Percentiles rank a stretch among this genome's conserved stretches.
phyloP scores from a whole-genome alignment of 441 rosid species.

The Croton setiger region DNA sequence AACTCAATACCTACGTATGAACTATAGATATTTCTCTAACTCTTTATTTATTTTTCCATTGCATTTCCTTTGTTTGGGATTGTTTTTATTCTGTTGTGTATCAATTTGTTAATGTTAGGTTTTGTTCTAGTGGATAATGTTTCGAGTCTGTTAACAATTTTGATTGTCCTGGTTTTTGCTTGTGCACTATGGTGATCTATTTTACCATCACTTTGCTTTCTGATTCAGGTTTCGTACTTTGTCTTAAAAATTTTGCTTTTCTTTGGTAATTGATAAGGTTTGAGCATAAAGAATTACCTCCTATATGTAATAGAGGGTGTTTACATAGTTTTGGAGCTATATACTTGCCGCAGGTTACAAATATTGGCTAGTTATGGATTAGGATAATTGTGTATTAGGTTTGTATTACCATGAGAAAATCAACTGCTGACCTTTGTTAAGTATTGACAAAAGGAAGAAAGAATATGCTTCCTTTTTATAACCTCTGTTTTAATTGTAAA shows the following conservation, averaged over 20 bases:
- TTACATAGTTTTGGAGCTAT: not conserved
- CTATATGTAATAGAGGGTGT: not conserved
- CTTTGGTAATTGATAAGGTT: not conserved
- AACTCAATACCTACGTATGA: constrained; percentile 79
- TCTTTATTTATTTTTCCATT: not conserved
- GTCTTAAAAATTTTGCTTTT: not conserved
- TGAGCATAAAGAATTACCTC: not conserved
- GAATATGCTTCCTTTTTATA: not conserved
- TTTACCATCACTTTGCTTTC: not conserved
- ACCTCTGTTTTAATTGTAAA: not conserved
- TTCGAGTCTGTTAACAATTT: not conserved
- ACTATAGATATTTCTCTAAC: not conserved
- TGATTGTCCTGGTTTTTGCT: not conserved
- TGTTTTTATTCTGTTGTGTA: not conserved
- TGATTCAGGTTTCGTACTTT: not conserved
- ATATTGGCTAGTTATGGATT: not conserved
- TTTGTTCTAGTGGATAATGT: not conserved
- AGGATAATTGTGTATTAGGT: not conserved
- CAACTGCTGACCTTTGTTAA: not conserved
- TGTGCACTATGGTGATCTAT: no score
- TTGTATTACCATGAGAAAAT: not conserved
- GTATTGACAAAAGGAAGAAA: not conserved
- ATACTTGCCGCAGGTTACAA: not conserved
- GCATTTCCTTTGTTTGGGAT: not conserved
- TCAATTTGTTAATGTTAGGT: not conserved